phyloP scores from a whole-genome alignment of 495 filamentous ascomycete species.

The Hypoxylon fuscum region DNA sequence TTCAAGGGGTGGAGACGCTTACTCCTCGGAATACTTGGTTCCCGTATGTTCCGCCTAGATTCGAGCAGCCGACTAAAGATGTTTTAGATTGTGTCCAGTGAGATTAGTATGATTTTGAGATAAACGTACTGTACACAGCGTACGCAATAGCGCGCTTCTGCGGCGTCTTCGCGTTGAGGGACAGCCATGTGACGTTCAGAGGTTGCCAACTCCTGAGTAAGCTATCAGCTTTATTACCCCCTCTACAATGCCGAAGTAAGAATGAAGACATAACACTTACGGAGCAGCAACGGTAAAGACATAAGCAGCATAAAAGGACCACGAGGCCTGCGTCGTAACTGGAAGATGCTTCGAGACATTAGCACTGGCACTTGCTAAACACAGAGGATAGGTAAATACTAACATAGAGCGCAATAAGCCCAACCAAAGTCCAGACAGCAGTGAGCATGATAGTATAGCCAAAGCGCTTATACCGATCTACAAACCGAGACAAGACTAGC shows the following conservation, averaged over 20 bases:
- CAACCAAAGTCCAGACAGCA: conserved; percentile 25
- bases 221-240: too few species aligned
- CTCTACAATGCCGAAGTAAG: too few species aligned
- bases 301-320: conserved; percentile 34
- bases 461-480: too few species aligned
- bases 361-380: neutral
- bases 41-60: conserved; percentile 29
- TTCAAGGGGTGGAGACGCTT: conserved; percentile 1
- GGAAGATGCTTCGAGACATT: conserved; percentile 21
- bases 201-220: conserved; percentile 33
- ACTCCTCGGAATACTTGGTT: conserved; percentile 34
- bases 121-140: conserved; percentile 22
- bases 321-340: conserved; percentile 23
- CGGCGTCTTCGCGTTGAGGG: conserved; percentile 26
- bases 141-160: conserved; percentile 29
- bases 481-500: too few species aligned
- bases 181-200: conserved; percentile 31
- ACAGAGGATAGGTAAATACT: too few species aligned
- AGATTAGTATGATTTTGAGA: neutral
- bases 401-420: conserved; percentile 33
- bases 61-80: conserved; percentile 28
- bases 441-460: conserved; percentile 25
- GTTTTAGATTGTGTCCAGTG: neutral
- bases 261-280: conserved; percentile 16
- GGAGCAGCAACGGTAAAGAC: conserved; percentile 28